A percentile compares a stretch with the other conserved stretches of the same genome.
Evolutionary conservation across 2,329 filamentous ascomycete genomes (phyloP).

Genomic region (Leptographium wingfieldii): DNA sequence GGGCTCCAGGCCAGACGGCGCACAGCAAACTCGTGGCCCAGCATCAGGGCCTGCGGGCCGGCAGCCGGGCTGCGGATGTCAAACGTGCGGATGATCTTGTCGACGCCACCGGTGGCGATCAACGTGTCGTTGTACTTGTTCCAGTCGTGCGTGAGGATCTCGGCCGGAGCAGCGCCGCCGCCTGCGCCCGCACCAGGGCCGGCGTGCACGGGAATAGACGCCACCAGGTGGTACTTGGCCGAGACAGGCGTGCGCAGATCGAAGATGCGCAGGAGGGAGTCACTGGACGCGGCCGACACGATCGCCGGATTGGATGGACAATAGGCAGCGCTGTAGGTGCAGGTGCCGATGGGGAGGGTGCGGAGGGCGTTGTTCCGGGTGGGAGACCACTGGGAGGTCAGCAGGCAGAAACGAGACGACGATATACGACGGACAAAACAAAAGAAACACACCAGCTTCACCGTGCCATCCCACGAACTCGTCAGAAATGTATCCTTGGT

Average conservation of each 20-base stretch:
- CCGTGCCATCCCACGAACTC: constrained; percentile 89
- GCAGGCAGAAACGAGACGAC: neutral
- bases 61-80: constrained; percentile 67
- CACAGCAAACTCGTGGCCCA: constrained; percentile 86
- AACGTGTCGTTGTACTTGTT: constrained; percentile 89
- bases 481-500: constrained; percentile 85
- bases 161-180: constrained; percentile 47
- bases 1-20: constrained; percentile 82
- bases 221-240: constrained; percentile 75
- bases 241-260: constrained; percentile 79
- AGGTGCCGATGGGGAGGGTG: constrained; percentile 82
- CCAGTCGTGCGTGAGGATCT: constrained; percentile 94
- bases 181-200: constrained; percentile 22
- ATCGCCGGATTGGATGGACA: constrained; percentile 77
- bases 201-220: constrained; percentile 74
- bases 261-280: constrained; percentile 81
- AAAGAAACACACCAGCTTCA: constrained; percentile 60
- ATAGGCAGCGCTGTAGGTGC: constrained; percentile 88
- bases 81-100: constrained; percentile 76
- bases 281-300: constrained; percentile 76
- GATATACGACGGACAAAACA: neutral
- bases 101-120: constrained; percentile 80
- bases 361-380: constrained; percentile 59
- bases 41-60: constrained; percentile 61
- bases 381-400: constrained; percentile 59